Conservation (phyloP, 257 asterid genomes). For the Jacaranda copaia region DNA sequence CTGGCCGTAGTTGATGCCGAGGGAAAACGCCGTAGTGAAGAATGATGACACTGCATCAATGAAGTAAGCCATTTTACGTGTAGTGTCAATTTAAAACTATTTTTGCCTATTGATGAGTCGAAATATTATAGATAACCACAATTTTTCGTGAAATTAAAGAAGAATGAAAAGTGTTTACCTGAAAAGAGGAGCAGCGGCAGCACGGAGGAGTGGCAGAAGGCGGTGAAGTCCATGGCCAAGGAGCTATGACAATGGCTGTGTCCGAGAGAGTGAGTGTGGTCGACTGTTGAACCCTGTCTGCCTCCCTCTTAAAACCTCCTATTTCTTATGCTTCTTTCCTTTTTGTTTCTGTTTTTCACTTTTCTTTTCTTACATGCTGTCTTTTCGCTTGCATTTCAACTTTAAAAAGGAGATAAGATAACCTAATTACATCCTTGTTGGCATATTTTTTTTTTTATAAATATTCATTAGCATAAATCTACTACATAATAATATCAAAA, state of each 20-base stretch:
- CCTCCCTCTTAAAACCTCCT: neutral
- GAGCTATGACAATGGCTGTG: conserved; percentile 23
- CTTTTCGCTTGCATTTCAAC: neutral
- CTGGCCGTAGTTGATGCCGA: conserved; percentile 90
- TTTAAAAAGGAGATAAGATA: neutral
- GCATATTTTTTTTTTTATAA: too few relatives aligned
- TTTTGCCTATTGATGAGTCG: neutral
- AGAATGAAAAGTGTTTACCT: conserved; percentile 12
- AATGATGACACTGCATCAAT: conserved; percentile 34
- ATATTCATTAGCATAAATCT: too few relatives aligned
- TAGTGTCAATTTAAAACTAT: neutral
- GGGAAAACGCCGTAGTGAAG: conserved; percentile 41
- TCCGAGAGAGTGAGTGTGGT: neutral
- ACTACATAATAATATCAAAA: too few relatives aligned
- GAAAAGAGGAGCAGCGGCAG: conserved; percentile 29
- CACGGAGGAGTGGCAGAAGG: conserved; percentile 20
- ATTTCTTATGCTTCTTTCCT: neutral
- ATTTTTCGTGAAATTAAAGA: neutral
- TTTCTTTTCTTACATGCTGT: neutral
- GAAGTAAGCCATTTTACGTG: too few relatives aligned
- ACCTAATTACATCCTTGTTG: too few relatives aligned
- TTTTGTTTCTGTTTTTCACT: neutral
- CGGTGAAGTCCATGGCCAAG: neutral
- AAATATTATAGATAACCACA: neutral
- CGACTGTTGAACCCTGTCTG: conserved; percentile 1